Evolutionary conservation across 23 red algal genomes (phyloP).

Genomic region (Chondrus crispus): DNA sequence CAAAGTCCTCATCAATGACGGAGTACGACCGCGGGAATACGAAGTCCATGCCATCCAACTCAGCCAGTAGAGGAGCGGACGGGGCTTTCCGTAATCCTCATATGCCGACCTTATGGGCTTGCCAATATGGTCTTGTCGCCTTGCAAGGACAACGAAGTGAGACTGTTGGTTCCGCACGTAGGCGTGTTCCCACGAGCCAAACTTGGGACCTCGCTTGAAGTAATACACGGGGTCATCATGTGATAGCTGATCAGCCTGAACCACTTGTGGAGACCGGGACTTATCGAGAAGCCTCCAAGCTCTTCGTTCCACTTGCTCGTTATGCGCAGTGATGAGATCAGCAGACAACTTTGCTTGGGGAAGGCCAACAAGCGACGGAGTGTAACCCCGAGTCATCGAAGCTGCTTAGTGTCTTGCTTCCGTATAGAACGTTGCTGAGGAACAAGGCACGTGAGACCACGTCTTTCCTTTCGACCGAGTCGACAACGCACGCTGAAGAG

Average conservation of each 20-base stretch:
- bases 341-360: neutral
- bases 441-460: constrained; percentile 1
- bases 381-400: constrained; percentile 16
- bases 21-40: no score
- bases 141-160: neutral
- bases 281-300: neutral
- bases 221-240: neutral
- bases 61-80: neutral
- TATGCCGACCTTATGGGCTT: neutral
- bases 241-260: neutral
- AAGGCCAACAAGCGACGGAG: neutral
- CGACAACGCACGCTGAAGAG: no score
- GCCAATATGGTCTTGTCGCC: neutral
- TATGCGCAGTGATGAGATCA: neutral
- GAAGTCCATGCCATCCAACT: constrained; percentile 17
- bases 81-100: constrained; percentile 2
- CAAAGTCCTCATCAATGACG: no score
- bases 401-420: neutral
- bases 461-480: no score
- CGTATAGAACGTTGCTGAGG: constrained; percentile 10
- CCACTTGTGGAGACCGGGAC: neutral
- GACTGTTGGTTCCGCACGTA: neutral
- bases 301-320: neutral
- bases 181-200: neutral
- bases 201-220: constrained; percentile 19